Evolutionary conservation across 305 asterid species (phyloP).

Genomic region (Stenogyne calaminthoides): DNA sequence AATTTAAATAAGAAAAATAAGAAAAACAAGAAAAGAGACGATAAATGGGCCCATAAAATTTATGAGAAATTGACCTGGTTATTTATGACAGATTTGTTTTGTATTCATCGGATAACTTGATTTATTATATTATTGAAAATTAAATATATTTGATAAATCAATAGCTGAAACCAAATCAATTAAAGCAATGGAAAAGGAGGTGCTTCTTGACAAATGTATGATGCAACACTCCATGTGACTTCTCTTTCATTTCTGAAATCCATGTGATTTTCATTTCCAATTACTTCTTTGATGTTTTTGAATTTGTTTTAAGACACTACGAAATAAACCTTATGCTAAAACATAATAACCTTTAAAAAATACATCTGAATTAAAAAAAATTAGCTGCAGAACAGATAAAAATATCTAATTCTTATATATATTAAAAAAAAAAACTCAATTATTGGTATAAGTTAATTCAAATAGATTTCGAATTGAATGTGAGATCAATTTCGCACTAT

Average conservation of each 20-base stretch:
- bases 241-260: constrained; percentile 10
- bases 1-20: no score
- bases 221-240: constrained; percentile 34
- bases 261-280: constrained; percentile 23
- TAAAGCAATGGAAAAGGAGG: background rate
- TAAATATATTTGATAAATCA: background rate
- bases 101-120: constrained; percentile 21
- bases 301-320: background rate
- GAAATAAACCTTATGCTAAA: no score
- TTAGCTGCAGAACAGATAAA: no score
- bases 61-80: background rate
- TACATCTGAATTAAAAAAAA: no score
- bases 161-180: background rate
- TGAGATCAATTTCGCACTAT: no score
- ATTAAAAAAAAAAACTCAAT: no score
- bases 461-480: background rate
- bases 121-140: background rate
- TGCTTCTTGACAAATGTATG: constrained; percentile 19
- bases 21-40: background rate
- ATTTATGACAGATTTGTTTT: background rate
- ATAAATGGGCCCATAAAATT: background rate
- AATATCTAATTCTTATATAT: no score
- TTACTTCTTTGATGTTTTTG: background rate
- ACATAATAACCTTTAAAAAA: no score
- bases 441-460: background rate